These are phyloP conservation scores for Penicillium sp. DNA, from an alignment of 2,329 filamentous ascomycete genomes.

Conservation along the genomic window DNA sequence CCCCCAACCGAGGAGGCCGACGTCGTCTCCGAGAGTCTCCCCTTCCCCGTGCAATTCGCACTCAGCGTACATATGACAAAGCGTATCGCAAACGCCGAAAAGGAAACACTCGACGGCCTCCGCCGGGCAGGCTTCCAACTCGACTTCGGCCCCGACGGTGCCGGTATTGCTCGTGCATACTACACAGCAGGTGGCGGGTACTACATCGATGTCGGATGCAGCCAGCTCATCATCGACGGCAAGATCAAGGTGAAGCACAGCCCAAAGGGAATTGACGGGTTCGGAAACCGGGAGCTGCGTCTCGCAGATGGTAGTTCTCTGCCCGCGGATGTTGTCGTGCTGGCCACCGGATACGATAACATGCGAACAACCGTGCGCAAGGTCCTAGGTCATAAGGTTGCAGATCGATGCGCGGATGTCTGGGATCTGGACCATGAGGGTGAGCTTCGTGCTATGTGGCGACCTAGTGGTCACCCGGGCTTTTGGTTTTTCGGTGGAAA, in stretches of 20 bases:
- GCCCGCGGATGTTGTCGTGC: slow-evolving; percentile 62
- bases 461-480: slow-evolving; percentile 59
- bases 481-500: slow-evolving; percentile 69
- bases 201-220: slow-evolving; percentile 58
- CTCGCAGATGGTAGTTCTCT: slow-evolving; percentile 57
- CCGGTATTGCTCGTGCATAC: slow-evolving; percentile 46
- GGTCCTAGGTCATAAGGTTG: slow-evolving; percentile 62
- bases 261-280: slow-evolving; percentile 51
- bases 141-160: slow-evolving; percentile 41
- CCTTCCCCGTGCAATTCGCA: slow-evolving; percentile 48
- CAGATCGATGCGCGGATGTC: slow-evolving; percentile 55
- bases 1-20: slow-evolving; percentile 54
- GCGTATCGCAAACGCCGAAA: slow-evolving; percentile 43
- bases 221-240: slow-evolving; percentile 55
- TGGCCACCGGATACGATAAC: slow-evolving; percentile 65
- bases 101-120: slow-evolving; percentile 46
- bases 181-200: slow-evolving; percentile 55
- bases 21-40: slow-evolving; percentile 47
- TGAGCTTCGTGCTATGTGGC: slow-evolving; percentile 57
- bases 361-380: slow-evolving; percentile 64
- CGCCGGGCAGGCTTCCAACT: slow-evolving; percentile 48
- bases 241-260: slow-evolving; percentile 63
- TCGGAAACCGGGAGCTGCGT: slow-evolving; percentile 48
- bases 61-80: slow-evolving; percentile 45
- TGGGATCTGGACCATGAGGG: slow-evolving; percentile 61